Percentiles rank a stretch among this genome's conserved stretches.
Conservation (phyloP, 257 asterid species). For the Eucommia ulmoides region DNA sequence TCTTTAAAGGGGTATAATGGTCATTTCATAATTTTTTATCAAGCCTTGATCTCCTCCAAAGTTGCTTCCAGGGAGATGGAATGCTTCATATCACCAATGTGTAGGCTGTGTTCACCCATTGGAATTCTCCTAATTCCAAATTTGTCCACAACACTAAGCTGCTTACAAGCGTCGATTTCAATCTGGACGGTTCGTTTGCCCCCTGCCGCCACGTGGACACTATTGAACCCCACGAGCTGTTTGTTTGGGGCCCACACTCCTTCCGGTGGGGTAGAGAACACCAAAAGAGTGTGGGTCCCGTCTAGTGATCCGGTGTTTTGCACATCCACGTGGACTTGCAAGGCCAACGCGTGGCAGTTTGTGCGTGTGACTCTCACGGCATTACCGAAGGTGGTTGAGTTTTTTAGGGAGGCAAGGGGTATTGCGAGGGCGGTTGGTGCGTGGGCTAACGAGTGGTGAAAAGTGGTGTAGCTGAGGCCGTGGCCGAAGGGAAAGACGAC, state of each 20-base stretch:
- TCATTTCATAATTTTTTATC: neutral
- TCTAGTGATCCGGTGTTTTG: conserved; percentile 58
- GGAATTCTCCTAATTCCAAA: conserved; percentile 67
- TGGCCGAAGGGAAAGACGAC: conserved; percentile 69
- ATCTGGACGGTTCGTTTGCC: conserved; percentile 27
- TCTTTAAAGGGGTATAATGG: neutral
- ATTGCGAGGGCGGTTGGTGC: conserved; percentile 45
- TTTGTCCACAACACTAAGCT: conserved; percentile 47
- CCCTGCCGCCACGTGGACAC: conserved; percentile 37
- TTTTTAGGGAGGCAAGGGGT: conserved; percentile 18
- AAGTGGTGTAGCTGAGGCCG: conserved; percentile 60
- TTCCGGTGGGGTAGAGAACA: conserved; percentile 29
- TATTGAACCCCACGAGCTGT: conserved; percentile 54
- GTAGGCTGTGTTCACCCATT: conserved; percentile 74
- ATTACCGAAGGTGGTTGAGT: conserved; percentile 20
- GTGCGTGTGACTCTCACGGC: conserved; percentile 52
- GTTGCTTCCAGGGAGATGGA: conserved; percentile 31
- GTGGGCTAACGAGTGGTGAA: conserved; percentile 30
- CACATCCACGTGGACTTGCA: conserved; percentile 44
- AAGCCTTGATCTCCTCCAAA: conserved; percentile 26
- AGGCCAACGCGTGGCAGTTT: conserved; percentile 36
- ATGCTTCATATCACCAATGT: conserved; percentile 58
- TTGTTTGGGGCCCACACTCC: conserved; percentile 20
- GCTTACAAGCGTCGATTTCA: conserved; percentile 42
- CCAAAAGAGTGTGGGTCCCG: conserved; percentile 57